Base-by-base conservation (phyloP, 768 basidiomycete species). In the Macrolepiota dolichaula region DNA sequence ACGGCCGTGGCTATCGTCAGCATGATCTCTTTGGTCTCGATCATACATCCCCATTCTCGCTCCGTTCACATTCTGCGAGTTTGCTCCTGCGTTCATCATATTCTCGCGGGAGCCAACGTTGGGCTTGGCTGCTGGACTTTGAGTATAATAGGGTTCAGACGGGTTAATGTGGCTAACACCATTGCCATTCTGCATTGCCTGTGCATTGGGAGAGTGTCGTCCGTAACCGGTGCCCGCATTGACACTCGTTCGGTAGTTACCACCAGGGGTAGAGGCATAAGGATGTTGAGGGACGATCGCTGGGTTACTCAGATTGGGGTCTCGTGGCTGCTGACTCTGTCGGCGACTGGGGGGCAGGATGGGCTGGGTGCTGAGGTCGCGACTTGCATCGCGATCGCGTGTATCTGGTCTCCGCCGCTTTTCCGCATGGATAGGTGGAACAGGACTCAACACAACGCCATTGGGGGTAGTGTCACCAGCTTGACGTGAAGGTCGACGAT, bases 81-180 rank as follows among this genome's bases (percentile, higher is more conserved):
- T 77, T 36, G 71, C 75, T 29, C 75, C 79, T 40, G 75, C 79
- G 60, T 76, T 78, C 60, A 82, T 83, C 19, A 81, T 79, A 44
- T 78, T 79, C 56, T 86, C 85, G 51, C 83, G 76, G 12, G 83
- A 84, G 51, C 74, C 77, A 13, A 81, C 76, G 47, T 76, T 76
- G 65, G 77, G 78, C 71, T 85, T 87, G 58, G 76, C 80, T 7
- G 70, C 72, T 55, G 77, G 78, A 10, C 65, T 70, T 63, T 83
- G 85, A 47, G 81, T 83, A 65, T 90, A 91, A 68, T 88, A 87
- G 29, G 88, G 85, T 59, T 91, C 90, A 5, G 88, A 85, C 29
- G 80, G 80, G 55, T 85, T 86, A 59, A 79, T 71, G 54, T 79
- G 80, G 29, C 7, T 32, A 53, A 71, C 62, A 19, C 74, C 78